Evolutionary conservation across 1,284 basidiomycete genomes (phyloP).

Genomic region (Microbotryum saponariae): DNA sequence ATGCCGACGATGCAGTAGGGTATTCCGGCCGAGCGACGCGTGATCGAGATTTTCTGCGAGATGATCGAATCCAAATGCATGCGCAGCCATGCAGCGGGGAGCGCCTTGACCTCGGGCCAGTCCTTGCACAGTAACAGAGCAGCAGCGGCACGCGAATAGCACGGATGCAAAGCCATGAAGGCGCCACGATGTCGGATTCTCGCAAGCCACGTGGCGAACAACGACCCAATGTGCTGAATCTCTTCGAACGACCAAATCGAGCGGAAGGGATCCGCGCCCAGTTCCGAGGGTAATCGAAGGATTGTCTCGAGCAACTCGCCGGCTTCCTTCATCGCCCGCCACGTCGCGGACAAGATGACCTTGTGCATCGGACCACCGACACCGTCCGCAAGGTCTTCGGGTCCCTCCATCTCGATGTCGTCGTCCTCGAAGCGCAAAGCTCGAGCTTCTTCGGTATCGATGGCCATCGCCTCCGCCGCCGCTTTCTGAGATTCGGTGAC

Average conservation of each 20-base stretch:
- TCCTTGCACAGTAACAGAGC: conserved; percentile 32
- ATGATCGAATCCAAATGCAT: conserved; percentile 27
- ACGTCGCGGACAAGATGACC: conserved; percentile 40
- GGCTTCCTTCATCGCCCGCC: conserved; percentile 42
- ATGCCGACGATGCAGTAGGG: conserved; percentile 41
- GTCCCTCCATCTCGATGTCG: conserved; percentile 21
- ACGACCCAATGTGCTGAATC: conserved; percentile 35
- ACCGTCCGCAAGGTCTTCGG: conserved; percentile 12
- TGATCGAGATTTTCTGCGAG: conserved; percentile 38
- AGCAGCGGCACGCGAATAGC: conserved; percentile 36
- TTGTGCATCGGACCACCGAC: conserved; percentile 38
- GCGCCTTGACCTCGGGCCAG: conserved; percentile 28
- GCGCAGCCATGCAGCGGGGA: conserved; percentile 38
- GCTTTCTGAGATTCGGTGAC: conserved; percentile 2
- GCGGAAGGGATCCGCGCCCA: conserved; percentile 15
- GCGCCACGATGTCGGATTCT: conserved; percentile 41
- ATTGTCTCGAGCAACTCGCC: conserved; percentile 38
- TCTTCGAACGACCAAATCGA: conserved; percentile 14
- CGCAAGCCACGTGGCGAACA: conserved; percentile 40
- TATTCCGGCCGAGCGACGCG: conserved; percentile 41
- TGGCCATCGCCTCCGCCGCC: conserved; percentile 2
- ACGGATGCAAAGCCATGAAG: conserved; percentile 41
- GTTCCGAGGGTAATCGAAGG: conserved; percentile 32
- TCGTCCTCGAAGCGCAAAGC: conserved; percentile 33
- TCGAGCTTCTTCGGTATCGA: conserved; percentile 32